phyloP scores from a whole-genome alignment of 345 rosid species.

The Eucalyptus brandiana region DNA sequence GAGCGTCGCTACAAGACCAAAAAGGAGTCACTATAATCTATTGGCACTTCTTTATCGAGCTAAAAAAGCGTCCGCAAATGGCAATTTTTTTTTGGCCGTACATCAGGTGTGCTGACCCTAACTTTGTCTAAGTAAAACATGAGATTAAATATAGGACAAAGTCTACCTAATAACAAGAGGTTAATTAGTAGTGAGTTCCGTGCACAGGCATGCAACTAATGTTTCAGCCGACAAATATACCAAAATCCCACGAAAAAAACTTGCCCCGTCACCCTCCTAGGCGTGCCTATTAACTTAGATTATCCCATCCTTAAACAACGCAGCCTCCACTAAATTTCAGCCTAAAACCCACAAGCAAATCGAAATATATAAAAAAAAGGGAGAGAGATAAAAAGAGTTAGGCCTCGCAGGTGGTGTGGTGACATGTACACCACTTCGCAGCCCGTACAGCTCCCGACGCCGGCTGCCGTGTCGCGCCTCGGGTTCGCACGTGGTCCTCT shows the following conservation, averaged over 20 bases:
- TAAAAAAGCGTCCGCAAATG: not conserved
- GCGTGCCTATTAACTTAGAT: not conserved
- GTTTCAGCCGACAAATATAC: not conserved
- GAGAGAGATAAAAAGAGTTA: not conserved
- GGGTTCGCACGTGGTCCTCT: conserved; percentile 2
- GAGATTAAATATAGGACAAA: not conserved
- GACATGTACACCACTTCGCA: not conserved
- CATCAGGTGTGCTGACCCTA: not conserved
- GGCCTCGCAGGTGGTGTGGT: not conserved
- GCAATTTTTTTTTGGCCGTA: not conserved
- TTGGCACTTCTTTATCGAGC: not conserved
- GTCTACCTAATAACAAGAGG: not conserved
- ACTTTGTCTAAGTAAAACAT: not conserved
- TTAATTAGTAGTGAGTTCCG: not conserved
- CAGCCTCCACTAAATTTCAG: not conserved
- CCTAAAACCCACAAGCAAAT: not conserved
- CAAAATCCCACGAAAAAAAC: not conserved
- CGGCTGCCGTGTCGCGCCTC: not conserved
- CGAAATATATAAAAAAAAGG: not conserved
- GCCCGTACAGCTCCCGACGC: not conserved
- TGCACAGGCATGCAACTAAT: not conserved
- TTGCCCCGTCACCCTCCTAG: not conserved
- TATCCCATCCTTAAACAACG: not conserved
- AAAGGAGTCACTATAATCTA: not conserved
- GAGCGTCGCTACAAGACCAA: not conserved